These are phyloP conservation scores for Saccharomyces mikatae DNA, from an alignment of 805 yeast species.

Conservation along the genomic window DNA sequence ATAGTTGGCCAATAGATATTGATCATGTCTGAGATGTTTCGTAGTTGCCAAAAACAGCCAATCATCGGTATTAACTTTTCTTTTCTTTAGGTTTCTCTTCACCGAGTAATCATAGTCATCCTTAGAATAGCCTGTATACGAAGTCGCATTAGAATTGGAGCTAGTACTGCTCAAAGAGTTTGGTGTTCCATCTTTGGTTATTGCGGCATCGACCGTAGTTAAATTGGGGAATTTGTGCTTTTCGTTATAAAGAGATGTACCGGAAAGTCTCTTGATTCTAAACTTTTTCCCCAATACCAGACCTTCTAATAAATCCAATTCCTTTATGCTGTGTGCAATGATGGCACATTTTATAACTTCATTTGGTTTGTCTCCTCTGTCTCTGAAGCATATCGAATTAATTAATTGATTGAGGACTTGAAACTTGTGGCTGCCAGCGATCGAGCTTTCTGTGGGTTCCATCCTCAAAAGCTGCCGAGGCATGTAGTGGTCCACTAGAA, in stretches of 20 bases:
- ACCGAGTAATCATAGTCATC: conserved; percentile 24
- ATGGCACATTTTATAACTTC: conserved; percentile 30
- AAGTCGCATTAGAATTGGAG: conserved; percentile 3
- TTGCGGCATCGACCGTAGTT: conserved; percentile 3
- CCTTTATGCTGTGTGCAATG: conserved; percentile 56
- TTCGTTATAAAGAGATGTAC: conserved; percentile 46
- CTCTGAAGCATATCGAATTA: conserved; percentile 16
- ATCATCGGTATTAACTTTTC: conserved; percentile 20
- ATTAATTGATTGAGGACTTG: conserved; percentile 42
- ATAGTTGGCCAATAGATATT: conserved; percentile 28
- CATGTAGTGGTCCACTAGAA: conserved; percentile 69
- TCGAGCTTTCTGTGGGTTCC: conserved; percentile 53
- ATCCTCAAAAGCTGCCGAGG: conserved; percentile 59
- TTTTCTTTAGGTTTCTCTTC: conserved; percentile 6
- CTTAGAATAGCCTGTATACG: conserved; percentile 16
- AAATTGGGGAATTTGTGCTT: conserved; percentile 10
- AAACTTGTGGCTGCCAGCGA: conserved; percentile 53
- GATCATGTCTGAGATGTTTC: conserved; percentile 35
- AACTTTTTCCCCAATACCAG: conserved; percentile 63
- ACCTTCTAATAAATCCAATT: conserved; percentile 72
- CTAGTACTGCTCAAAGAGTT: conserved; percentile 4
- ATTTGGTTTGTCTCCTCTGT: conserved; percentile 2
- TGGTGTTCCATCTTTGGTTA: conserved; percentile 6
- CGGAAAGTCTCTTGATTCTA: conserved; percentile 59
- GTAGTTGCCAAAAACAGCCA: conserved; percentile 40